Evolutionary conservation across 169 alveolate genomes (phyloP).

Genomic region (Nephromyces sp.): DNA sequence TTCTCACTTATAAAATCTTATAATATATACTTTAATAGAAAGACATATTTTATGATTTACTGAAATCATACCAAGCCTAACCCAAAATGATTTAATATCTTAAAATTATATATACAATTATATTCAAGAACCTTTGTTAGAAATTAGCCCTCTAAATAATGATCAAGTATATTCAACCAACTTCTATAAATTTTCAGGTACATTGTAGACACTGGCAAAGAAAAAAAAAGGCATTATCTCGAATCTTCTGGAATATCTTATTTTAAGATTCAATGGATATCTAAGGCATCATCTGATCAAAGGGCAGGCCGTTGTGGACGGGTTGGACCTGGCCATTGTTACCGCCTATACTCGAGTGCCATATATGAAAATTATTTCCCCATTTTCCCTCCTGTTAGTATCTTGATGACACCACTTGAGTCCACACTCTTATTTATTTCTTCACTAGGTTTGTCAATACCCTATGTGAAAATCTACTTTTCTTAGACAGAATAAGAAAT

Average conservation of each 20-base stretch:
- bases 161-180: no score
- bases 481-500: no score
- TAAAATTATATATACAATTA: no score
- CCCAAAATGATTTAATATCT: no score
- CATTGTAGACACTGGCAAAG: slow-evolving; percentile 82
- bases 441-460: slow-evolving; percentile 75
- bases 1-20: no score
- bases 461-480: no score
- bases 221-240: slow-evolving; percentile 53
- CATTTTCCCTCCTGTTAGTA: slow-evolving; percentile 70
- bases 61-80: no score
- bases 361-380: slow-evolving; percentile 44
- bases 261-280: slow-evolving; percentile 72
- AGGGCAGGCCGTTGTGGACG: slow-evolving; percentile 98
- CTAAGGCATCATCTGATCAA: slow-evolving; percentile 81
- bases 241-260: slow-evolving; percentile 56
- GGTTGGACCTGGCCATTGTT: slow-evolving; percentile 93
- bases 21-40: no score
- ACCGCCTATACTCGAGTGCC: slow-evolving; percentile 70
- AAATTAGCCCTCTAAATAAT: no score
- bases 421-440: slow-evolving; percentile 64
- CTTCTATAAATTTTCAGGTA: slow-evolving; percentile 31
- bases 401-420: slow-evolving; percentile 64
- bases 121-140: no score
- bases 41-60: no score